Conservation (phyloP, 805 yeast genomes). For the Metschnikowia arizonensis region DNA sequence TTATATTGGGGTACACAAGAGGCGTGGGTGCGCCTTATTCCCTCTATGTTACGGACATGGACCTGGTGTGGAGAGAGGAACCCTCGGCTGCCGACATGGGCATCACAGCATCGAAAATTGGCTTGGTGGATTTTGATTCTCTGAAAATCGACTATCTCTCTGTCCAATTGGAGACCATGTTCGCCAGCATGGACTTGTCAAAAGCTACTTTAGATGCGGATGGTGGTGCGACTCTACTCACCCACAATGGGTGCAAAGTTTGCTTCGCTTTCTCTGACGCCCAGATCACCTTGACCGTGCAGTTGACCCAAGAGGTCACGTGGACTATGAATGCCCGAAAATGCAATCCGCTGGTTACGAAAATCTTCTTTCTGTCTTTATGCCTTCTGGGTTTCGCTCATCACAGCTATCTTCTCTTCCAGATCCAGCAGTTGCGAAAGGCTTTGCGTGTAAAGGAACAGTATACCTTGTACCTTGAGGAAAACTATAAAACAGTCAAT, state of each 20-base stretch:
- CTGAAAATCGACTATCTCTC: conserved; percentile 18
- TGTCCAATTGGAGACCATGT: conserved; percentile 8
- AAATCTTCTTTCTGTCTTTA: conserved; percentile 20
- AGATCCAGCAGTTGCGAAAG: conserved; percentile 20
- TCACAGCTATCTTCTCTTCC: conserved; percentile 19
- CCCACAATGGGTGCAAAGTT: conserved; percentile 1
- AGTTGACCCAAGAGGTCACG: conserved; percentile 12
- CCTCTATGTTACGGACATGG: conserved; percentile 26
- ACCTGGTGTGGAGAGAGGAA: conserved; percentile 25
- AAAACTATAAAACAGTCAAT: conserved; percentile 32
- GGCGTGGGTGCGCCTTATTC: conserved; percentile 19
- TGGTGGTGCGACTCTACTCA: background rate
- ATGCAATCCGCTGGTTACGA: conserved; percentile 7
- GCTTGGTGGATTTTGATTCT: conserved; percentile 26
- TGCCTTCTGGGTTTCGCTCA: conserved; percentile 22
- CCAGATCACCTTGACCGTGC: conserved; percentile 2
- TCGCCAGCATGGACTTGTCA: background rate
- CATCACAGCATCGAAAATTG: conserved; percentile 20
- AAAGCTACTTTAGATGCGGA: background rate
- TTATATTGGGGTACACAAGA: conserved; percentile 12
- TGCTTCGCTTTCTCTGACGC: background rate
- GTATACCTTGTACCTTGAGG: conserved; percentile 29
- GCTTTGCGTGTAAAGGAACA: conserved; percentile 27
- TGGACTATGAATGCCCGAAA: conserved; percentile 23
- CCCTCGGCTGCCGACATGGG: conserved; percentile 15